A percentile compares a stretch with the other conserved stretches of the same genome.
Conservation (phyloP, 352 stramenopile genomes). For the Pythium pyrilobum region DNA sequence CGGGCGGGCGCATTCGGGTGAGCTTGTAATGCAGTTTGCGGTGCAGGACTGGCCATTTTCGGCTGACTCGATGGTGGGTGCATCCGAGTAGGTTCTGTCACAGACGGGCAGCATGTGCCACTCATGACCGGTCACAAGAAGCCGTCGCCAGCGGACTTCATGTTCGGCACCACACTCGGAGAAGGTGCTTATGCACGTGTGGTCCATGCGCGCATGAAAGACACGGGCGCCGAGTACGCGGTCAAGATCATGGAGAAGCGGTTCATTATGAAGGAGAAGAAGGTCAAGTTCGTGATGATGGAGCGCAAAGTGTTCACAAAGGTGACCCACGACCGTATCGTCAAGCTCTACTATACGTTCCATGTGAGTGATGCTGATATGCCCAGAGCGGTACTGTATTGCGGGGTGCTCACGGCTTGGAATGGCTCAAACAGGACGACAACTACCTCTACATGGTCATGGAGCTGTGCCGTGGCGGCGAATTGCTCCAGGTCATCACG, state of each 20-base stretch:
- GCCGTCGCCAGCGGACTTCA: conserved; percentile 82
- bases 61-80: too few species aligned
- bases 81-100: conserved; percentile 10
- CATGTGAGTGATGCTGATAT: conserved; percentile 49
- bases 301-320: conserved; percentile 89
- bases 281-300: conserved; percentile 91
- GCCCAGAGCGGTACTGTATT: too few species aligned
- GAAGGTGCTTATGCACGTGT: conserved; percentile 86
- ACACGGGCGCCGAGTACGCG: conserved; percentile 79
- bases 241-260: conserved; percentile 92
- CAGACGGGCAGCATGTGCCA: conserved; percentile 15
- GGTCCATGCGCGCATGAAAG: conserved; percentile 87
- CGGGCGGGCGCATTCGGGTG: conserved; percentile 9
- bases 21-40: neutral
- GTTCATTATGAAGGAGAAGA: conserved; percentile 90
- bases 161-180: conserved; percentile 84
- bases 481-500: conserved; percentile 85
- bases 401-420: too few species aligned
- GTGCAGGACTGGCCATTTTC: too few species aligned
- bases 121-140: conserved; percentile 25
- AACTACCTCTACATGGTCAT: conserved; percentile 91
- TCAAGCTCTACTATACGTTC: conserved; percentile 90
- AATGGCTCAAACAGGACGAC: conserved; percentile 51
- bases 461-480: conserved; percentile 83
- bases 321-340: conserved; percentile 81